These are phyloP conservation scores for Linnemannia exigua DNA, from an alignment of 192 early-diverging fungal genomes.

Conservation along the genomic window DNA sequence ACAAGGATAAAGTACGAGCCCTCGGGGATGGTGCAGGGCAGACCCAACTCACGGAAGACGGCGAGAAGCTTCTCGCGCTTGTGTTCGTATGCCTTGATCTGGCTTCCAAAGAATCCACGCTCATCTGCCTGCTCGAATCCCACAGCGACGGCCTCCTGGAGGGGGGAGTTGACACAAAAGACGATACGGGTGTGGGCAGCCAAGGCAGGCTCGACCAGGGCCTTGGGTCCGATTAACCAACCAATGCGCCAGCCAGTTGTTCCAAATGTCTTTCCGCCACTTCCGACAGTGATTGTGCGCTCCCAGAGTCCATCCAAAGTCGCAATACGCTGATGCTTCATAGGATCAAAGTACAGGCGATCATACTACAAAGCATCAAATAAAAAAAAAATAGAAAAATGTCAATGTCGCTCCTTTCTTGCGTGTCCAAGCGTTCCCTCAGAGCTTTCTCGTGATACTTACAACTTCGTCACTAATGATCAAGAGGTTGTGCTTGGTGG, in stretches of 20 bases:
- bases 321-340: slow-evolving; percentile 79
- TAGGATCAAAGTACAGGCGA: slow-evolving; percentile 86
- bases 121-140: slow-evolving; percentile 75
- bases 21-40: slow-evolving; percentile 88
- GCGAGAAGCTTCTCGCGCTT: slow-evolving; percentile 82
- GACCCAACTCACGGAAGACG: slow-evolving; percentile 73
- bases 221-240: slow-evolving; percentile 86
- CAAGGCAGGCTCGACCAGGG: slow-evolving; percentile 80
- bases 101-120: slow-evolving; percentile 77
- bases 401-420: neutral
- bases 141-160: slow-evolving; percentile 87
- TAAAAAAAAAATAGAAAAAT: neutral
- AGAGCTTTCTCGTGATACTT: slow-evolving; percentile 16
- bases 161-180: slow-evolving; percentile 90
- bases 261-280: slow-evolving; percentile 95
- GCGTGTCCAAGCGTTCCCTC: too few species aligned
- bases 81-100: slow-evolving; percentile 73
- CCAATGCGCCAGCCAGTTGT: slow-evolving; percentile 98
- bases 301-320: slow-evolving; percentile 91
- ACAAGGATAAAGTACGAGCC: slow-evolving; percentile 96
- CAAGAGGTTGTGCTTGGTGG: slow-evolving; percentile 86
- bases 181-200: slow-evolving; percentile 92
- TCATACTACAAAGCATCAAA: slow-evolving; percentile 72
- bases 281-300: slow-evolving; percentile 94
- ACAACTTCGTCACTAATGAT: slow-evolving; percentile 94